Percentiles rank a stretch among this genome's conserved stretches.
These are phyloP conservation scores for Gypsophila paniculata DNA, from an alignment of 179 eudicot species.

Conservation along the genomic window DNA sequence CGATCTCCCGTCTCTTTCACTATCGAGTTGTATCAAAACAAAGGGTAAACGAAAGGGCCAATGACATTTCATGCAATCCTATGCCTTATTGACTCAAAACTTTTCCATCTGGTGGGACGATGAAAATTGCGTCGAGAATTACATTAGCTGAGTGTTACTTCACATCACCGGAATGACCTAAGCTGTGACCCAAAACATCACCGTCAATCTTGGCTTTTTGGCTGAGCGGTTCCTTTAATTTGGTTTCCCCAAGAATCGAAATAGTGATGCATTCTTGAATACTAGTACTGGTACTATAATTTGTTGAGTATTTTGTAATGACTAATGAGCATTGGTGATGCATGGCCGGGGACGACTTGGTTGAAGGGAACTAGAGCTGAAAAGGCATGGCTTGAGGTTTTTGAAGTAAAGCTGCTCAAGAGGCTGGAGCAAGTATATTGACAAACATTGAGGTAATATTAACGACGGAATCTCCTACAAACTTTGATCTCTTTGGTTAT, in stretches of 20 bases:
- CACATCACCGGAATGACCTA: too few species aligned
- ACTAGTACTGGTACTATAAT: not conserved
- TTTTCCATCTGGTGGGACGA: too few species aligned
- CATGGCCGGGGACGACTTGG: not conserved
- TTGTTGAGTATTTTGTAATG: not conserved
- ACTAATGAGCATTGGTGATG: not conserved
- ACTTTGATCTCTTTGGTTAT: not conserved
- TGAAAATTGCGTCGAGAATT: too few species aligned
- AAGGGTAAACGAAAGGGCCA: too few species aligned
- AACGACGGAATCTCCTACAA: not conserved
- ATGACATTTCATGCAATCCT: too few species aligned
- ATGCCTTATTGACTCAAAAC: too few species aligned
- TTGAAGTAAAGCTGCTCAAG: constrained; percentile 55
- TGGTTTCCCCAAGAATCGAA: not conserved
- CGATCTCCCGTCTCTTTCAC: too few species aligned
- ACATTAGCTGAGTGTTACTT: too few species aligned
- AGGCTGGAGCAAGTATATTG: constrained; percentile 67
- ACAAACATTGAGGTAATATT: constrained; percentile 54
- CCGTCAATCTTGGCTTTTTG: too few species aligned
- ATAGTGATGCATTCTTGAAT: not conserved
- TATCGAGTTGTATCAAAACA: too few species aligned
- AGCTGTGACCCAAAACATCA: too few species aligned
- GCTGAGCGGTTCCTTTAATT: not conserved
- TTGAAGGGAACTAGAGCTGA: constrained; percentile 21
- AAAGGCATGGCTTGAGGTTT: constrained; percentile 22